Conservation (phyloP, 768 basidiomycete species). For the Mycena crocata region DNA sequence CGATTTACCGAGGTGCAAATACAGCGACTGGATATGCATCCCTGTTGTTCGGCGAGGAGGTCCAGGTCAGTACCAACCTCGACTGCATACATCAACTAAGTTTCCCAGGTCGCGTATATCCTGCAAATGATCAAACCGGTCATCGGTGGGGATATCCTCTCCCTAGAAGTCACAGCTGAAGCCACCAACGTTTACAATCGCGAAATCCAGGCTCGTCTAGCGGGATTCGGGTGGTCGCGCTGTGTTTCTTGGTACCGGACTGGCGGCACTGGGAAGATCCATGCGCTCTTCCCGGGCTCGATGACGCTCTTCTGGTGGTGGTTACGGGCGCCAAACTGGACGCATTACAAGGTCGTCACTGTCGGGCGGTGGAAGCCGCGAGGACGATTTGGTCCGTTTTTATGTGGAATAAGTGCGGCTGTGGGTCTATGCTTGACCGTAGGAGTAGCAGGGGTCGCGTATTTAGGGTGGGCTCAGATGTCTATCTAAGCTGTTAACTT, state of each 20-base stretch:
- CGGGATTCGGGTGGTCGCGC: constrained; percentile 46
- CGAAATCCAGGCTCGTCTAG: constrained; percentile 49
- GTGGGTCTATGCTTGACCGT: neutral
- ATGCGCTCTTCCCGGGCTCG: constrained; percentile 47
- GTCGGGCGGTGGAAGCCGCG: constrained; percentile 36
- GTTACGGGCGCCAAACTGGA: constrained; percentile 44
- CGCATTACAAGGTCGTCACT: constrained; percentile 45
- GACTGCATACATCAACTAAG: neutral
- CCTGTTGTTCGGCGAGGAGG: constrained; percentile 55
- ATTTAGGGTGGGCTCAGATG: too few relatives aligned
- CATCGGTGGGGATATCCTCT: constrained; percentile 44
- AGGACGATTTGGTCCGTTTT: constrained; percentile 23
- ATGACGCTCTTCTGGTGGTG: constrained; percentile 50
- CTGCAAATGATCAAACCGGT: constrained; percentile 55
- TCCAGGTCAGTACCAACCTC: constrained; percentile 46
- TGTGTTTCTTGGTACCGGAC: constrained; percentile 52
- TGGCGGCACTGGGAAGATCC: constrained; percentile 42
- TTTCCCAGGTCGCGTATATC: constrained; percentile 54
- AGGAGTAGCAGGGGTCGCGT: neutral
- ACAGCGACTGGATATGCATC: constrained; percentile 58
- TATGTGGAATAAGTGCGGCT: neutral
- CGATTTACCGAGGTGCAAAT: constrained; percentile 51
- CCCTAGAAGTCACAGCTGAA: constrained; percentile 50
- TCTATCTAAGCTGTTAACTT: too few relatives aligned
- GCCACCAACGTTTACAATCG: constrained; percentile 54